Percentiles rank a stretch among this genome's conserved stretches.
phyloP scores from a whole-genome alignment of 2,329 filamentous ascomycete genomes.

The Fusarium gaditjirri region DNA sequence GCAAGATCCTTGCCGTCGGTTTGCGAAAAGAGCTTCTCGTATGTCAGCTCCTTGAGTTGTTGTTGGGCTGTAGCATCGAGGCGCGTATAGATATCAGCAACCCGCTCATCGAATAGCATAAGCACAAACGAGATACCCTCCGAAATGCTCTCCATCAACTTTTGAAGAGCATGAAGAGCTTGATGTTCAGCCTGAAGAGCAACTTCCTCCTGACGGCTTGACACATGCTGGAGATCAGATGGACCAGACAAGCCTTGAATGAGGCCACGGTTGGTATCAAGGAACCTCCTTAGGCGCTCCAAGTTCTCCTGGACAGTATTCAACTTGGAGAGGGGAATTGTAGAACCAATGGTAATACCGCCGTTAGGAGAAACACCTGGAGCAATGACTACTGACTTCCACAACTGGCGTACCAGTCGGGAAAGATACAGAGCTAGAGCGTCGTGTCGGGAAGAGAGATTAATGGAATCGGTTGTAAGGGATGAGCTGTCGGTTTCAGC shows the following conservation, averaged over 20 bases:
- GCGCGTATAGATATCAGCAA: slow-evolving; percentile 85
- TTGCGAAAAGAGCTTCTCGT: slow-evolving; percentile 86
- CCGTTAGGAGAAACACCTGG: slow-evolving; percentile 63
- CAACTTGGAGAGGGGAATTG: slow-evolving; percentile 75
- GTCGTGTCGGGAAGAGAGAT: slow-evolving; percentile 88
- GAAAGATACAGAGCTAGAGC: slow-evolving; percentile 89
- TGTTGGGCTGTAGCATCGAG: slow-evolving; percentile 77
- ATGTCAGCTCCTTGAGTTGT: slow-evolving; percentile 81
- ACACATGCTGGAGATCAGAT: slow-evolving; percentile 80
- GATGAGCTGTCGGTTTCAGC: slow-evolving; percentile 80
- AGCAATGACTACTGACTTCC: slow-evolving; percentile 81
- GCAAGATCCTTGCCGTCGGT: slow-evolving; percentile 85
- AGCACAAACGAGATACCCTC: slow-evolving; percentile 97
- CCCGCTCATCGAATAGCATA: slow-evolving; percentile 92
- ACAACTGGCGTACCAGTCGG: slow-evolving; percentile 87
- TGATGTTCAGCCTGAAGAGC: slow-evolving; percentile 94
- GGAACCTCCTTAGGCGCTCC: slow-evolving; percentile 80
- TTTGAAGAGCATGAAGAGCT: slow-evolving; percentile 85
- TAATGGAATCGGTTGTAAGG: slow-evolving; percentile 82
- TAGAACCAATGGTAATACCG: slow-evolving; percentile 72
- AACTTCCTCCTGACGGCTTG: slow-evolving; percentile 88
- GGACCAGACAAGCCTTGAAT: slow-evolving; percentile 96
- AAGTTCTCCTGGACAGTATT: slow-evolving; percentile 82
- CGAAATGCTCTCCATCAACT: slow-evolving; percentile 88
- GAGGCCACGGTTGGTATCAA: slow-evolving; percentile 86